Conservation (phyloP, 441 rosid genomes). For the Aleurites moluccanus region DNA sequence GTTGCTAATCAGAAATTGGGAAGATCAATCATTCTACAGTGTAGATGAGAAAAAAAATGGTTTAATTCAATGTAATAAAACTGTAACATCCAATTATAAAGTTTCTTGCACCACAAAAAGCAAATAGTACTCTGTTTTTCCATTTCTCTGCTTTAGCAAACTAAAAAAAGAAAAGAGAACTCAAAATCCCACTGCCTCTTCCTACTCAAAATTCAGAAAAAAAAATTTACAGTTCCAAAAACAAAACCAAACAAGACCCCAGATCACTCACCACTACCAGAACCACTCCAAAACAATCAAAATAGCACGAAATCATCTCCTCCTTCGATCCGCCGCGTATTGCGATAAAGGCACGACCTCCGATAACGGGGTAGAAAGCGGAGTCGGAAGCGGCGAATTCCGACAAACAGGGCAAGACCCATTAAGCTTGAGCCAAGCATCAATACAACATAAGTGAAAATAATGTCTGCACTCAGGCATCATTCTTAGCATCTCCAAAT, state of each 20-base stretch:
- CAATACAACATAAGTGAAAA: slow-evolving; percentile 76
- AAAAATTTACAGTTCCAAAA: slow-evolving; percentile 24
- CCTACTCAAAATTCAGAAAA: neutral
- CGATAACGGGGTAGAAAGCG: slow-evolving; percentile 85
- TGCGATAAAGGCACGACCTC: slow-evolving; percentile 93
- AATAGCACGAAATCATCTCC: slow-evolving; percentile 38
- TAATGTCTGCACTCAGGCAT: slow-evolving; percentile 94
- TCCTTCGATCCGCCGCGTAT: slow-evolving; percentile 76
- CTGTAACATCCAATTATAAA: slow-evolving; percentile 7
- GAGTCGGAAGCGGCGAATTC: slow-evolving; percentile 94
- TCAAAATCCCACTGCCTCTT: slow-evolving; percentile 17
- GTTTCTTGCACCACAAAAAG: slow-evolving; percentile 7
- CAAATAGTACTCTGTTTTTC: neutral
- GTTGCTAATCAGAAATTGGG: too few relatives aligned
- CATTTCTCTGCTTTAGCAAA: slow-evolving; percentile 1
- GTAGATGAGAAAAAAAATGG: neutral
- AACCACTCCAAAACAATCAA: slow-evolving; percentile 10
- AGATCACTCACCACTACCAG: neutral
- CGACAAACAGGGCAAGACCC: slow-evolving; percentile 98
- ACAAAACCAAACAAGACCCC: neutral
- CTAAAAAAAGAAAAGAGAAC: slow-evolving; percentile 5
- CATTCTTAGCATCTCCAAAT: slow-evolving; percentile 95
- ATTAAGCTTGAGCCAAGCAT: slow-evolving; percentile 94
- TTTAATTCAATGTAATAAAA: slow-evolving; percentile 7
- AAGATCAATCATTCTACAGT: neutral